These are phyloP conservation scores for Cardamine resedifolia DNA, from an alignment of 345 rosid genomes.

Conservation along the genomic window DNA sequence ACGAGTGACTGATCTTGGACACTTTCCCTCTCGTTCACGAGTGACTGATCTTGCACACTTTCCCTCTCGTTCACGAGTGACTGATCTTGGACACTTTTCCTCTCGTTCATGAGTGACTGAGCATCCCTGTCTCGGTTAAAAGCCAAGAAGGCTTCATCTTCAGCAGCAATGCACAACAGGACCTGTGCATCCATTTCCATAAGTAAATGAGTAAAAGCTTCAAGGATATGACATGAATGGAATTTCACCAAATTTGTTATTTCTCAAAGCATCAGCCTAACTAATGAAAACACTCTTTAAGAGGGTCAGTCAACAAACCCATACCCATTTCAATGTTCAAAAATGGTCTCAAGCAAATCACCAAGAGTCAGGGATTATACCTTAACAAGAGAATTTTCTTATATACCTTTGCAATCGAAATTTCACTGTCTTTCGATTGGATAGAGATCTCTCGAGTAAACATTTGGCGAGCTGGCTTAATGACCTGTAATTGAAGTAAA, in stretches of 20 bases:
- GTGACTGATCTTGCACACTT: constrained; percentile 31
- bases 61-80: too few species aligned
- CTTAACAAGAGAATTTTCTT: constrained; percentile 36
- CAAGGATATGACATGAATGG: constrained; percentile 3
- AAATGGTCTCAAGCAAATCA: constrained; percentile 23
- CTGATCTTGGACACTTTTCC: too few species aligned
- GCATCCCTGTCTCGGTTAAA: constrained; percentile 61
- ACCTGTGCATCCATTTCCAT: constrained; percentile 48
- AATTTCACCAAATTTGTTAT: not conserved
- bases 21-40: not conserved
- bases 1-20: constrained; percentile 20
- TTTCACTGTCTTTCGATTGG: constrained; percentile 72
- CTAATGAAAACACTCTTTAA: not conserved
- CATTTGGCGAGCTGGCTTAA: constrained; percentile 59
- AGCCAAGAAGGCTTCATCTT: constrained; percentile 79
- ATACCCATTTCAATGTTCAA: constrained; percentile 24
- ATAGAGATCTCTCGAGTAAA: constrained; percentile 72
- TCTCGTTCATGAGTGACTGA: constrained; percentile 42
- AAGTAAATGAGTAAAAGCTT: constrained; percentile 19
- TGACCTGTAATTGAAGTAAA: constrained; percentile 47
- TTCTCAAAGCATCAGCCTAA: constrained; percentile 1
- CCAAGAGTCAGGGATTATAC: constrained; percentile 38
- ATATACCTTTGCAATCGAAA: constrained; percentile 78
- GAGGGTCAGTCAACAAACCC: constrained; percentile 15
- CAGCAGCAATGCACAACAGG: constrained; percentile 80